A percentile compares a stretch with the other conserved stretches of the same genome.
Conservation (phyloP, 2,329 filamentous ascomycete genomes). For the Phaeosphaeriaceae sp. region DNA sequence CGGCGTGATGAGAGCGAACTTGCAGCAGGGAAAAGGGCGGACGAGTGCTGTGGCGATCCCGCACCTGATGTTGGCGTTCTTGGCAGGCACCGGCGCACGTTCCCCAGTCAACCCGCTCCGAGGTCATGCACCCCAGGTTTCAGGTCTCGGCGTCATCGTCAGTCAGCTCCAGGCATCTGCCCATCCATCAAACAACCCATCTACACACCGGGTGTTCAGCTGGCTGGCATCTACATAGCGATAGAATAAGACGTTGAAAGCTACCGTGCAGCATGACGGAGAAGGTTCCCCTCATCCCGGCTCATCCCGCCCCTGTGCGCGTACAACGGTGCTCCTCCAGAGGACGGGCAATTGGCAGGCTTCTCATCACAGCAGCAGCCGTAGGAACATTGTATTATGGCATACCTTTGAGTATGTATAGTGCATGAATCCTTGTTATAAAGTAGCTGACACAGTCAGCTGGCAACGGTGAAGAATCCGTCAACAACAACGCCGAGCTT, state of each 20-base stretch:
- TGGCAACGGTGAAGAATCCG: slow-evolving; percentile 4
- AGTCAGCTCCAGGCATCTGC: slow-evolving; percentile 11
- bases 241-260: not conserved
- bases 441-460: slow-evolving; percentile 1
- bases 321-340: slow-evolving; percentile 20
- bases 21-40: too few relatives aligned
- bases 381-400: slow-evolving; percentile 30
- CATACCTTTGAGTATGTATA: slow-evolving; percentile 14
- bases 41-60: too few relatives aligned
- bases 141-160: slow-evolving; percentile 23
- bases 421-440: not conserved
- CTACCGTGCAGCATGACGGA: slow-evolving; percentile 24
- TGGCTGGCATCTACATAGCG: slow-evolving; percentile 24
- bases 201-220: slow-evolving; percentile 24
- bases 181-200: slow-evolving; percentile 15
- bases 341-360: slow-evolving; percentile 17
- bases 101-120: slow-evolving; percentile 4
- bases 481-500: slow-evolving; percentile 19
- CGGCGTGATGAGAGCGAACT: too few relatives aligned
- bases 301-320: slow-evolving; percentile 15
- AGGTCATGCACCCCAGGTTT: slow-evolving; percentile 26
- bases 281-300: slow-evolving; percentile 29
- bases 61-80: not conserved
- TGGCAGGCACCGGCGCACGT: not conserved
- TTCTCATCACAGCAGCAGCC: slow-evolving; percentile 24